These are phyloP conservation scores for Allomyces arbusculus DNA, from an alignment of 192 early-diverging fungal genomes.

Conservation along the genomic window DNA sequence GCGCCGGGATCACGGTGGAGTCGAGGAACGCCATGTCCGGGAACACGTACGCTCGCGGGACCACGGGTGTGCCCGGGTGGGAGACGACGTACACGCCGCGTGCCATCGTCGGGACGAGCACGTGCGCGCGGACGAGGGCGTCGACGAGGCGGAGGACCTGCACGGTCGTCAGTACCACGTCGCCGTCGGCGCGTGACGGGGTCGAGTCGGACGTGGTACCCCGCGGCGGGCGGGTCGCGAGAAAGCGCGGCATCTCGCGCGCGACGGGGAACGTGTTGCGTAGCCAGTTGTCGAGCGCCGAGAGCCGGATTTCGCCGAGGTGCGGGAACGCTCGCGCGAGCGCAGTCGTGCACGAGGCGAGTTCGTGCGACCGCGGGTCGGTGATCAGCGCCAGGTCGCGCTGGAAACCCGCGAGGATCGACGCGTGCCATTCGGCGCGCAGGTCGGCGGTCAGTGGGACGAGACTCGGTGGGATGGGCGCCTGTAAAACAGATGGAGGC, in stretches of 20 bases:
- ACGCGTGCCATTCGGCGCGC: not conserved
- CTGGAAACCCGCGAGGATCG: not conserved
- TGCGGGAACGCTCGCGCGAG: too few relatives aligned
- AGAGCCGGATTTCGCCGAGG: not conserved
- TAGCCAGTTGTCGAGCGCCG: not conserved
- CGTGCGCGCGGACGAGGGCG: not conserved
- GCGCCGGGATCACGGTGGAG: too few relatives aligned
- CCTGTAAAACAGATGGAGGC: not conserved
- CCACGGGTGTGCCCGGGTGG: too few relatives aligned
- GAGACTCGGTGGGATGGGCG: not conserved
- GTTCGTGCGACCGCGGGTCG: not conserved
- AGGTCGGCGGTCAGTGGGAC: not conserved
- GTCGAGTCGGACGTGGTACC: too few relatives aligned
- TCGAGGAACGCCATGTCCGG: too few relatives aligned
- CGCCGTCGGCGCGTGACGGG: not conserved
- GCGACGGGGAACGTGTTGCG: not conserved
- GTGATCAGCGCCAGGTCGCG: not conserved
- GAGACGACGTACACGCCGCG: not conserved
- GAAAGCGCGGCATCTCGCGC: too few relatives aligned
- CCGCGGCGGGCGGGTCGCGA: too few relatives aligned
- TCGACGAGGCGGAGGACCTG: not conserved
- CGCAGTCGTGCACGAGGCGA: not conserved
- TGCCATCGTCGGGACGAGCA: not conserved
- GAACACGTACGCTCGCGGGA: too few relatives aligned
- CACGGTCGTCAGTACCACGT: not conserved